Base-by-base conservation (phyloP, 768 basidiomycete species). In the Tulasnella sp. region DNA sequence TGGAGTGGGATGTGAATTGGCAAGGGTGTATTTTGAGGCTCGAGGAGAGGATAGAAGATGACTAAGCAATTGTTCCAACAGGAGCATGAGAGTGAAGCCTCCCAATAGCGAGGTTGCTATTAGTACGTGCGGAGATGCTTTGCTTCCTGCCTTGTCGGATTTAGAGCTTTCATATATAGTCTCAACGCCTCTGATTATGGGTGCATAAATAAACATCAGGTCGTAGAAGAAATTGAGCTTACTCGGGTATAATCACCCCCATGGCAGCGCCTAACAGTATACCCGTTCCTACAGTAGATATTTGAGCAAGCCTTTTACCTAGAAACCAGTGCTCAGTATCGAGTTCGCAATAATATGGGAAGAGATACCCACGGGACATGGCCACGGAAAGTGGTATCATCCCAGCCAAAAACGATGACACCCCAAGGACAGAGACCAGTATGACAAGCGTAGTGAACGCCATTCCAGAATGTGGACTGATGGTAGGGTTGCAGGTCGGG, bases 161-260 rank as follows among this genome's bases (percentile, higher is more conserved):
- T 62, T 9, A 69, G 63, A 35, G 64, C 37, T 33, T 70, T 66
- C 2, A 37, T 57, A 56, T 16, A 78, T 64, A 10, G 76, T 68
- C 66, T 84, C 83, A n/a, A 88, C 70, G 45, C 85, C 86, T 66
- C 85, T 87, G 60, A 25, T 34, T 13, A n/a, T 43, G 25, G 46
- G 29, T 24, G 37, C 31, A 43, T 34, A 13, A 13, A 12, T 37
- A 29, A 59, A 43, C 43, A n/a, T 27, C 7, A 29, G 25, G n/a
- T 8, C 20, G 20, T 19, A 37, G n/a, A 45, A 39, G 10, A 5
- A 22, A n/a, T 20, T 15, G 39, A 3, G 79, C 83, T 63, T 65
- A 91, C 84, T 95, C 92, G 32, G 93, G 92, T 46, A 96, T 81
- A 56, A 96, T 88, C 22, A 98, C 78, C 10, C 87, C 87, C 56